phyloP scores from a whole-genome alignment of 202 grass and related monocot genomes.

The Carex arenaria region DNA sequence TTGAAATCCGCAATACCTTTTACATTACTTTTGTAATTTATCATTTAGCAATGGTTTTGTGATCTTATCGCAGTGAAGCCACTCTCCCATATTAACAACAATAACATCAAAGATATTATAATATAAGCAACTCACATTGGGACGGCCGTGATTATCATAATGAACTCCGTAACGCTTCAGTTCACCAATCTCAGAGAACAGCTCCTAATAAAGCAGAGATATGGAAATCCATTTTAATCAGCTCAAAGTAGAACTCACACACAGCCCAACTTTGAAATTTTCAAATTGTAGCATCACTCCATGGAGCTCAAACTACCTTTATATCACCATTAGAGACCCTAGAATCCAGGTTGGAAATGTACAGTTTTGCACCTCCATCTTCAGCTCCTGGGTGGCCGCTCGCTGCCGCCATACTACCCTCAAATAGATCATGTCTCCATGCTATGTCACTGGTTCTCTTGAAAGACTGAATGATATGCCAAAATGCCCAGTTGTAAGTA shows the following conservation, averaged over 20 bases:
- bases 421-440: constrained; percentile 82
- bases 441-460: constrained; percentile 72
- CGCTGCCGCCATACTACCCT: constrained; percentile 65
- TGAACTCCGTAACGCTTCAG: constrained; percentile 95
- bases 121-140: constrained; percentile 60
- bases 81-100: neutral
- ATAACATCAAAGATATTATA: constrained; percentile 7
- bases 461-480: constrained; percentile 85
- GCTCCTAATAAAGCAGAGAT: constrained; percentile 57
- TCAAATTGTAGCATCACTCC: constrained; percentile 1
- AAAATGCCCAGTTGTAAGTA: constrained; percentile 30
- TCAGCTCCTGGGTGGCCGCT: constrained; percentile 48
- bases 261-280: constrained; percentile 2
- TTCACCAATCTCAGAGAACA: constrained; percentile 87
- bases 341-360: constrained; percentile 96
- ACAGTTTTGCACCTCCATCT: constrained; percentile 87
- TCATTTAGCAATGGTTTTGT: neutral
- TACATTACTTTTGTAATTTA: neutral
- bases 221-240: constrained; percentile 35
- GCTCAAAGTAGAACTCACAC: constrained; percentile 25
- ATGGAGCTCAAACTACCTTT: constrained; percentile 54
- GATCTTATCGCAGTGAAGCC: neutral
- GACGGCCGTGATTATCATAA: constrained; percentile 69
- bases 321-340: constrained; percentile 93
- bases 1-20: neutral